Base-by-base conservation (phyloP, 139 green algal genomes). In the Trebouxia sp. region DNA sequence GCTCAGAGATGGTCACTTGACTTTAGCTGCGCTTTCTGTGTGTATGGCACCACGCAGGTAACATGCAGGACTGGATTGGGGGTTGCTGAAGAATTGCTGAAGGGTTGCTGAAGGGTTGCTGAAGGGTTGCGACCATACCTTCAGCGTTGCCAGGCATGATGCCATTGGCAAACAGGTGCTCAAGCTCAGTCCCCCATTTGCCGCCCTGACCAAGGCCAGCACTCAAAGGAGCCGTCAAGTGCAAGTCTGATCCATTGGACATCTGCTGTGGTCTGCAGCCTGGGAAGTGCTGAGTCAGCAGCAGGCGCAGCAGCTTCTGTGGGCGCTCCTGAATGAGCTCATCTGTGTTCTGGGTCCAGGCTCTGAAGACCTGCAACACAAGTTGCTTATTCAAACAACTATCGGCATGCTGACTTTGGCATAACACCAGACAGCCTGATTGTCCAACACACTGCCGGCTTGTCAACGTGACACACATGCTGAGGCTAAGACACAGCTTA, bases 361-460 rank as follows among this genome's bases (percentile, higher is more conserved):
- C 47, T 28, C 74, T 35, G 74, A 79, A 79, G 6, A 66, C 74
- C 74, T 79, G 74, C 62, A 72, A 17, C 47, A 53, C 47, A 53
- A 6, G 47, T 53, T 26, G 47, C 20, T 14, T 53, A 17, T 5
- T 53, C 47, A 53, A 14, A 53, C 47, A 53, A 17, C 15, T 53
- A 53, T 17, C 15, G 14, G 20, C 47, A 53, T n/a, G n/a, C n/a
- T n/a, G n/a, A n/a, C n/a, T n/a, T n/a, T n/a, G n/a, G n/a, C n/a
- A n/a, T n/a, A n/a, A n/a, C n/a, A n/a, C n/a, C n/a, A n/a, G n/a
- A n/a, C n/a, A n/a, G n/a, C n/a, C n/a, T n/a, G n/a, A n/a, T n/a
- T n/a, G n/a, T n/a, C n/a, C n/a, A n/a, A n/a, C n/a, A n/a, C n/a
- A n/a, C n/a, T n/a, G n/a, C n/a, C n/a, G n/a, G n/a, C n/a, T n/a